Evolutionary conservation across 2,329 filamentous ascomycete species (phyloP).

Genomic region (Rutstroemia sp.): DNA sequence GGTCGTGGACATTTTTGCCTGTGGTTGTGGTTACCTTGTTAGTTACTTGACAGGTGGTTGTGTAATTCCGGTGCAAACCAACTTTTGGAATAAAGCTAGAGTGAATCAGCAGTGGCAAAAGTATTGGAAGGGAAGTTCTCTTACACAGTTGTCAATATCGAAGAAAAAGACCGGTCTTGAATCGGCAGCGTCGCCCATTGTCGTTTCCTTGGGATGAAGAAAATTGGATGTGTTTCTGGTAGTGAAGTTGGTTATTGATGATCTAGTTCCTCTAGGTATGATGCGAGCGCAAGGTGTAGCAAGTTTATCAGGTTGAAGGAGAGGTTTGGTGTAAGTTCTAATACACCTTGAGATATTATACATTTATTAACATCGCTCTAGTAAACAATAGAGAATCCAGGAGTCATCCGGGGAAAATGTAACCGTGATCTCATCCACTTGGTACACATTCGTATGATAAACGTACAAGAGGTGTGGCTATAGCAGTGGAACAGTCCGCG

Average conservation of each 20-base stretch:
- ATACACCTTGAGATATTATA: slow-evolving; percentile 1
- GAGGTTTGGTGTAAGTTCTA: neutral
- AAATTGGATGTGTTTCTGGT: slow-evolving; percentile 9
- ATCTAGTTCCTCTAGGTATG: slow-evolving; percentile 3
- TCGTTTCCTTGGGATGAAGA: neutral
- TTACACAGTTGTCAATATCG: slow-evolving; percentile 93
- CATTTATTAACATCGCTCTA: neutral
- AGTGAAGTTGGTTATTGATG: neutral
- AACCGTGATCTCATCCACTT: neutral
- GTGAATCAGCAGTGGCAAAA: neutral
- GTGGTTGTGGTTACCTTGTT: slow-evolving; percentile 25
- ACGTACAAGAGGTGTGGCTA: no score
- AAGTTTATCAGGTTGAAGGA: neutral
- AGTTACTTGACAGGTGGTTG: neutral
- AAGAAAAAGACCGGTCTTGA: slow-evolving; percentile 60
- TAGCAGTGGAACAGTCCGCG: no score
- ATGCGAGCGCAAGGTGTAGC: neutral
- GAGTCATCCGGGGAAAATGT: neutral
- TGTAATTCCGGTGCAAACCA: slow-evolving; percentile 4
- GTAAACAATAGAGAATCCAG: neutral
- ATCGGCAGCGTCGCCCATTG: slow-evolving; percentile 11
- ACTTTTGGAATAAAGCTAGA: slow-evolving; percentile 78
- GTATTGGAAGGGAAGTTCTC: slow-evolving; percentile 65
- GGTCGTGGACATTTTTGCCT: slow-evolving; percentile 75
- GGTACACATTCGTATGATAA: no score